phyloP scores from a whole-genome alignment of 352 stramenopile genomes.

The Globisporangium iwayamae region DNA sequence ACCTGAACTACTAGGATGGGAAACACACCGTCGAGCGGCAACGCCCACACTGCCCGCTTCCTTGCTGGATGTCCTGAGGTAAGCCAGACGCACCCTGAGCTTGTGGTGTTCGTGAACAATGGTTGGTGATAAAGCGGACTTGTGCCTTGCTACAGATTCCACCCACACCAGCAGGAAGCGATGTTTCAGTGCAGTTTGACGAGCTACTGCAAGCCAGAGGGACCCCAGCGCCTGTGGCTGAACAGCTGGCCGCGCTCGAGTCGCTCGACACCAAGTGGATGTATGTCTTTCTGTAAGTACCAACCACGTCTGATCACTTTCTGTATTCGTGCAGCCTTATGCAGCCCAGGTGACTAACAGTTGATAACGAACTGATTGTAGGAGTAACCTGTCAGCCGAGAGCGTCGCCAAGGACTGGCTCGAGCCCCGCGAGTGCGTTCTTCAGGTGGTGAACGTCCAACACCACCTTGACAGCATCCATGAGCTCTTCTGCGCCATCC shows the following conservation, averaged over 20 bases:
- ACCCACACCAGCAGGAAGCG: constrained; percentile 26
- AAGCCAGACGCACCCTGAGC: neutral
- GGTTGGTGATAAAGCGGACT: neutral
- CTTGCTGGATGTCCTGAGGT: constrained; percentile 61
- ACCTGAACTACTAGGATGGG: constrained; percentile 31
- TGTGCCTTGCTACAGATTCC: constrained; percentile 38
- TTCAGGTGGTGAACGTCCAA: constrained; percentile 38
- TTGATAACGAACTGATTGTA: constrained; percentile 3
- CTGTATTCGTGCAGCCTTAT: neutral
- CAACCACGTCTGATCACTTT: neutral
- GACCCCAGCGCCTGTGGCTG: constrained; percentile 23
- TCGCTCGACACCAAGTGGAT: constrained; percentile 63
- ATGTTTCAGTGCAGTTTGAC: constrained; percentile 45
- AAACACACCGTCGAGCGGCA: constrained; percentile 38
- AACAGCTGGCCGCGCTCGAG: constrained; percentile 45
- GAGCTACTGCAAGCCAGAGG: constrained; percentile 33
- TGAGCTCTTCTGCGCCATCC: constrained; percentile 56
- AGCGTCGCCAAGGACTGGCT: constrained; percentile 44
- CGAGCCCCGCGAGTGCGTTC: constrained; percentile 44
- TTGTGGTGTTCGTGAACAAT: neutral
- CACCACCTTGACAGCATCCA: constrained; percentile 30
- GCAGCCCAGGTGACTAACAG: neutral
- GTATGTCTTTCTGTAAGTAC: constrained; percentile 61
- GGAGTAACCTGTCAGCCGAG: constrained; percentile 39
- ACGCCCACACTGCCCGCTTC: constrained; percentile 32